Evolutionary conservation across 805 yeast genomes (phyloP).

Genomic region (Candida methanosorbosa): DNA sequence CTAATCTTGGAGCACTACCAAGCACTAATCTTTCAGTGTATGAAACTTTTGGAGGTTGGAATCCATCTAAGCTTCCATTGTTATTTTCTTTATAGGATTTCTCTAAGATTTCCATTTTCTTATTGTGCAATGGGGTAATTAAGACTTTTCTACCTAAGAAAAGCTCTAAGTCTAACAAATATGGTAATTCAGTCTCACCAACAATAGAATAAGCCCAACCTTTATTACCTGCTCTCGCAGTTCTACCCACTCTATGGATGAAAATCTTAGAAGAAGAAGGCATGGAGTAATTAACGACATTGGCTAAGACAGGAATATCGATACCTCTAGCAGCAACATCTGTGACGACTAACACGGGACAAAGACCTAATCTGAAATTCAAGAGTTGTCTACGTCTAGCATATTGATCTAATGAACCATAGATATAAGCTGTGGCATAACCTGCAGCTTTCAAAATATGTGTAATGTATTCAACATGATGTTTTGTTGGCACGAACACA

Average conservation of each 20-base stretch:
- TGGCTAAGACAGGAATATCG: slow-evolving; percentile 93
- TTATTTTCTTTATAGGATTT: slow-evolving; percentile 32
- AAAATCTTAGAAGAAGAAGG: slow-evolving; percentile 92
- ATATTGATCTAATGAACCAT: slow-evolving; percentile 90
- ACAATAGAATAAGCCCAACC: slow-evolving; percentile 97
- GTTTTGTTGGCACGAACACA: slow-evolving; percentile 92
- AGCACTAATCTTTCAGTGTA: slow-evolving; percentile 73
- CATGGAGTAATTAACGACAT: slow-evolving; percentile 84
- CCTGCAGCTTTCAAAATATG: slow-evolving; percentile 67
- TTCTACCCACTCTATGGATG: slow-evolving; percentile 96
- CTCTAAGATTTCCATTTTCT: slow-evolving; percentile 45
- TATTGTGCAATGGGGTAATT: slow-evolving; percentile 60
- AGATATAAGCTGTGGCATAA: slow-evolving; percentile 77
- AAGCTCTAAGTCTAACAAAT: slow-evolving; percentile 79
- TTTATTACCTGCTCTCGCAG: slow-evolving; percentile 96
- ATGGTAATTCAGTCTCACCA: slow-evolving; percentile 80
- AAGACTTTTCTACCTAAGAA: slow-evolving; percentile 80
- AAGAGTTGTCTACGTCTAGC: slow-evolving; percentile 87
- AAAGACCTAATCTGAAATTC: slow-evolving; percentile 76
- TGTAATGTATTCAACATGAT: slow-evolving; percentile 90
- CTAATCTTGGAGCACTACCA: slow-evolving; percentile 73
- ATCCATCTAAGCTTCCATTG: slow-evolving; percentile 19
- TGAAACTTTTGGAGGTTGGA: slow-evolving; percentile 48
- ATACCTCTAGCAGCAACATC: slow-evolving; percentile 99
- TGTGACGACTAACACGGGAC: slow-evolving; percentile 87